Evolutionary conservation across 2,329 filamentous ascomycete species (phyloP), one percentile per base, ranked within the genome.

Genomic region (Dryadomyces quercivorus): DNA sequence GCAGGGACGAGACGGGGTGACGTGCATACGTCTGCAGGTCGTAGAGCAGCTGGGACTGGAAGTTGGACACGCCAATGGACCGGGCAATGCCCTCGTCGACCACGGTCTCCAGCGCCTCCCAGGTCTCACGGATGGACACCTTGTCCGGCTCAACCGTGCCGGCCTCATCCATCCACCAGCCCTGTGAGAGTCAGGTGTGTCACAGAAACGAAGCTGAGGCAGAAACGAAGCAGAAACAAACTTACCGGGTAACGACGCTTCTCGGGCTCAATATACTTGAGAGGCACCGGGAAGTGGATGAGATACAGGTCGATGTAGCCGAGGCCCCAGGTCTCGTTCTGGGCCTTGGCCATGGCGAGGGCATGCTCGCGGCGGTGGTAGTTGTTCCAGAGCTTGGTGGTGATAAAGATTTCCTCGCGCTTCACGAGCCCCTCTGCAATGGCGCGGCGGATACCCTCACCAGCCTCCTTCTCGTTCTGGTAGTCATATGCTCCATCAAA

Each of bases 241-340:
- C 26, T 4, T 31, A 31, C 26, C 26, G 88, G 88, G 75, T 92
- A 91, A 66, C 85, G 82, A 56, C 84, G 49, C 49, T 21, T 22
- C 36, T 50, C 83, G n/a, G 75, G 72, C 43, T 88, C 86, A 63
- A 94, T 85, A 69, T 87, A 94, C 73, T 90, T 85, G 63, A 95
- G 77, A 46, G 90, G 81, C 60, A 93, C 81, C 60, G 90, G 89
- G 80, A 93, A 95, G 76, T 95, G 90, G 64, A 94, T 82, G 64
- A 92, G 76, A 79, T 84, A 95, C 61, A 94, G 81, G 69, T 95
- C 89, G 69, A 95, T 91, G 76, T 94, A 94, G 64, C 91, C 88
- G 58, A 94, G 68, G 58, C 85, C 84, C 82, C 87, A 92, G 75
- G 92, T 86, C 61, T 81, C 78, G 59, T 91, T 82, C 72, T 91